A percentile compares a stretch with the other conserved stretches of the same genome.
These are phyloP conservation scores for Collybia sordida DNA, from an alignment of 768 basidiomycete genomes.

Conservation along the genomic window DNA sequence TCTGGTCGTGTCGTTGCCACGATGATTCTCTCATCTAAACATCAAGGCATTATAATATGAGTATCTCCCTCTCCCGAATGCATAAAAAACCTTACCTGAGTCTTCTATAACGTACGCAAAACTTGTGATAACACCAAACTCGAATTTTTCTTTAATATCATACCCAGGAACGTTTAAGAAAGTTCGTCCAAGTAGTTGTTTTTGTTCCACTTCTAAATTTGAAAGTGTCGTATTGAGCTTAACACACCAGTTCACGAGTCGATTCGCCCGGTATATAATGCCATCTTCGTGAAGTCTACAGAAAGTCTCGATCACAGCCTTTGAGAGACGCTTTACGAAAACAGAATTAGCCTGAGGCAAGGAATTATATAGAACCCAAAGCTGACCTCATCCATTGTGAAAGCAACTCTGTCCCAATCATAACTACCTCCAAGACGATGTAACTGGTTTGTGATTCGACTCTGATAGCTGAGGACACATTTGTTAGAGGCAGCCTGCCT, in stretches of 20 bases:
- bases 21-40: conserved; percentile 80
- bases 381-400: conserved; percentile 89
- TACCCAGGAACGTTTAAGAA: conserved; percentile 92
- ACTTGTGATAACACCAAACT: conserved; percentile 95
- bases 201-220: conserved; percentile 98
- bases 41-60: background rate
- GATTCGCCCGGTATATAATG: conserved; percentile 91
- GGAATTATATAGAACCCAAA: too few species aligned
- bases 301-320: conserved; percentile 90
- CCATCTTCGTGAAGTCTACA: conserved; percentile 90
- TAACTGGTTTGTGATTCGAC: conserved; percentile 88
- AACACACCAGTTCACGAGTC: conserved; percentile 98
- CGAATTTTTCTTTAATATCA: conserved; percentile 91
- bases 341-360: background rate
- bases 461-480: conserved; percentile 68
- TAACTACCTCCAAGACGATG: conserved; percentile 88
- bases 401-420: conserved; percentile 93
- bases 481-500: too few species aligned
- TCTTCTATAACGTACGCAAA: conserved; percentile 92
- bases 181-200: conserved; percentile 81
- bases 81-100: conserved; percentile 52
- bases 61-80: background rate
- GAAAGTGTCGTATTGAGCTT: conserved; percentile 94
- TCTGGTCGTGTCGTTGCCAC: conserved; percentile 98
- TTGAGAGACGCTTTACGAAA: conserved; percentile 59